Evolutionary conservation across 257 asterid genomes (phyloP).

Genomic region (Petrea volubilis): DNA sequence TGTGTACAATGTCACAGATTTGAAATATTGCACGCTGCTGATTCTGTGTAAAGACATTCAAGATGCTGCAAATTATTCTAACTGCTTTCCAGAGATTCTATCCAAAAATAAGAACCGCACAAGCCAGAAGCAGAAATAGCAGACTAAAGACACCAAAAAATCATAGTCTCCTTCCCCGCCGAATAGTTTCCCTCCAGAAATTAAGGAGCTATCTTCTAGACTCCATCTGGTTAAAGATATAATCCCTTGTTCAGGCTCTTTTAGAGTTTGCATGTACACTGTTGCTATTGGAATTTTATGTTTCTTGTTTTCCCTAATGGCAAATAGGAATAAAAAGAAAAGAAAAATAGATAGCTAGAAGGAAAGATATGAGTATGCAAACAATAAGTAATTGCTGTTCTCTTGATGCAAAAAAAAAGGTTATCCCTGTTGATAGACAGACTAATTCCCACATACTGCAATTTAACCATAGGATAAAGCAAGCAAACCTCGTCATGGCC

Average conservation of each 20-base stretch:
- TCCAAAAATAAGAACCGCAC: background rate
- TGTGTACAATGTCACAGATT: background rate
- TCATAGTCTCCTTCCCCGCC: no score
- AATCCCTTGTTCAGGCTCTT: conserved; percentile 7
- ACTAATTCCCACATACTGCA: conserved; percentile 11
- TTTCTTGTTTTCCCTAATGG: background rate
- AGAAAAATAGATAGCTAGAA: background rate
- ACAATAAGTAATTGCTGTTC: conserved; percentile 19
- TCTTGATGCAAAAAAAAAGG: conserved; percentile 3
- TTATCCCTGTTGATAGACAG: conserved; percentile 4
- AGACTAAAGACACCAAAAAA: background rate
- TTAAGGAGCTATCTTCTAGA: background rate
- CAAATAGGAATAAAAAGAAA: background rate
- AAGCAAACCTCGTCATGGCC: conserved; percentile 95
- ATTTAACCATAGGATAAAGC: conserved; percentile 21
- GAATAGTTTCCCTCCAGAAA: no score
- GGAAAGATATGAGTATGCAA: conserved; percentile 1
- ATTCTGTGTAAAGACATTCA: background rate
- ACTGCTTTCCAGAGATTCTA: conserved; percentile 6
- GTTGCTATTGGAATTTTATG: conserved; percentile 5
- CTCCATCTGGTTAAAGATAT: background rate
- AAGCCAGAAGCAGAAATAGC: background rate
- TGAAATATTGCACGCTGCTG: background rate
- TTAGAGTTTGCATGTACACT: conserved; percentile 8
- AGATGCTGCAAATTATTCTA: background rate